Base-by-base conservation (phyloP, 2,329 filamentous ascomycete species). In the Cladosporium sp. region DNA sequence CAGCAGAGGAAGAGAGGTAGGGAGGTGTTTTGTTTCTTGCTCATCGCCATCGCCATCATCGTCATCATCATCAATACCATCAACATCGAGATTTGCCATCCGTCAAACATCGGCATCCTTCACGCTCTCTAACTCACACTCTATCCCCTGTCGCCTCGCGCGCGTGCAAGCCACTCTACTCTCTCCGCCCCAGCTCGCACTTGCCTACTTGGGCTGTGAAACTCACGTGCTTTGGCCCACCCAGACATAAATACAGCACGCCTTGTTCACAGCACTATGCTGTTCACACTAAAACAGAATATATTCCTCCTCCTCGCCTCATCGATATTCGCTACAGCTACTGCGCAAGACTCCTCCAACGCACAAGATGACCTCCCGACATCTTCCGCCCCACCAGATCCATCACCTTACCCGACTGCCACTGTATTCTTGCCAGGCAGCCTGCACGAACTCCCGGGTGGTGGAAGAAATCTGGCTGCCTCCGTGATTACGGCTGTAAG, bases 401-500 rank as follows among this genome's bases (percentile, higher is more conserved):
- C 62, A 53, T 72, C 26, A 63, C 70, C 46, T 37, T 71, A 58
- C 61, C 35, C 64, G 55, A 46, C 58, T 10, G 55, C 16, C 37
- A 50, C 28, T 26, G 64, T 57, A 53, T 71, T 29, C 67, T 29
- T 52, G 65, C 69, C 23, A 8, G 61, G 61, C 61, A 63, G 49
- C 28, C 28, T 63, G n/a, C 61, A 63, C 21, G 61, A 56, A 33
- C 11, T 63, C 5, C 61, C 61, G 1, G 50, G 50, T 11, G 26
- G 28, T 46, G 61, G 18, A 11, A 46, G 26, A 18, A 37, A 63
- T 33, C 35, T 55, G 35, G 61, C 61, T 29, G 61, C 61, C n/a
- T 70, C 68, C 6, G 53, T 72, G 14, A 66, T 72, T 21, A 70
- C 70, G 57, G 68, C 66, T 12, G 70, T 71, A 69, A 56, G 69